Conservation (phyloP, 2,329 filamentous ascomycete genomes). For the Neofusicoccum parvum region DNA sequence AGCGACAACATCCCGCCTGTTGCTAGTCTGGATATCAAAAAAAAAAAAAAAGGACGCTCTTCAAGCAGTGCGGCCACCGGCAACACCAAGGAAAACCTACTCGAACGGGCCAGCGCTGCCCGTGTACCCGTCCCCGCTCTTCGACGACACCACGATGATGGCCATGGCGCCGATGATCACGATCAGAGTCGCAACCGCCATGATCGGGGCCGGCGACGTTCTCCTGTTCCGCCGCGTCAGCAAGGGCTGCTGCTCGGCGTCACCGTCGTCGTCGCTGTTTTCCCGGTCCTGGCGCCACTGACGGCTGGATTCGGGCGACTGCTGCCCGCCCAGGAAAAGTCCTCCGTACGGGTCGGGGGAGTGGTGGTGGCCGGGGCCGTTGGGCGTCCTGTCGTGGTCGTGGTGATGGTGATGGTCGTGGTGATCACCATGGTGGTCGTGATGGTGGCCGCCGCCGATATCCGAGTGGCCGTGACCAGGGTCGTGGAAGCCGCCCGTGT, state of each 20-base stretch:
- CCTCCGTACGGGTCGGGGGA: not conserved
- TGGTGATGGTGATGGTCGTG: not conserved
- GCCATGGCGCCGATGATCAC: not conserved
- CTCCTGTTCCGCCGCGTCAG: not conserved
- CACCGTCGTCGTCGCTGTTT: not conserved
- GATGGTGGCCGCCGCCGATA: not conserved
- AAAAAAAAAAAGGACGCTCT: no score
- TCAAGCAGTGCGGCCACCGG: not conserved
- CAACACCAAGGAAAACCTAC: not conserved
- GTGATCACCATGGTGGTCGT: not conserved
- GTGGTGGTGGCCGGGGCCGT: not conserved
- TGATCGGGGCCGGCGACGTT: not conserved
- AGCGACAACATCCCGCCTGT: no score
- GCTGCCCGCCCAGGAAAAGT: no score
- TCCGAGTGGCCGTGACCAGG: not conserved
- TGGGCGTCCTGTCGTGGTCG: no score
- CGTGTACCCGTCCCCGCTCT: not conserved
- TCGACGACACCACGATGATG: not conserved
- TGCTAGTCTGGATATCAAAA: not conserved
- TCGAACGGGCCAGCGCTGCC: not conserved
- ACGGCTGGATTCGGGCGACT: not conserved
- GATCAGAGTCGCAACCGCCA: not conserved
- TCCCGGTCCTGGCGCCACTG: not conserved
- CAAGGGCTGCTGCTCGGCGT: slow-evolving; percentile 1
- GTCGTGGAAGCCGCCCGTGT: not conserved